These are phyloP conservation scores for Cornus florida DNA, from an alignment of 148 eudicot species.

Conservation along the genomic window DNA sequence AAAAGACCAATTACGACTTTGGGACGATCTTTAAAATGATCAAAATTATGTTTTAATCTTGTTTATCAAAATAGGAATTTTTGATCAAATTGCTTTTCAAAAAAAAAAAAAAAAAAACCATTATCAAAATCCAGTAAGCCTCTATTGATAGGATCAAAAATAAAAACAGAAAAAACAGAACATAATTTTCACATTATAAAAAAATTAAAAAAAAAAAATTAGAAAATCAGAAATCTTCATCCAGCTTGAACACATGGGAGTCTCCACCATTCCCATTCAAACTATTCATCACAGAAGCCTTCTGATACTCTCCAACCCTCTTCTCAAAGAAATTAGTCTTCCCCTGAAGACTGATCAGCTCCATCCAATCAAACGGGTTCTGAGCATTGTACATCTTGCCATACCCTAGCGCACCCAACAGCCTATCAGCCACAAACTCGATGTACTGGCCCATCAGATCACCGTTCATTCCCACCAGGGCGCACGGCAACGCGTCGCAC, in stretches of 20 bases:
- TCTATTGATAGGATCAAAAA: too few species aligned
- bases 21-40: too few species aligned
- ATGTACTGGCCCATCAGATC: constrained; percentile 26
- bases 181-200: background rate
- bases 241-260: constrained; percentile 22
- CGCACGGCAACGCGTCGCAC: constrained; percentile 30
- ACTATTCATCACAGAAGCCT: constrained; percentile 33
- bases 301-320: constrained; percentile 34
- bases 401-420: constrained; percentile 21
- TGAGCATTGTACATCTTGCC: constrained; percentile 14
- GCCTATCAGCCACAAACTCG: constrained; percentile 27
- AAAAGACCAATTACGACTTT: too few species aligned
- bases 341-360: constrained; percentile 25
- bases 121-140: too few species aligned
- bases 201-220: background rate
- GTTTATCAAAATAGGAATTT: too few species aligned
- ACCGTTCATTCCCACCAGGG: constrained; percentile 28
- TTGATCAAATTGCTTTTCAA: too few species aligned
- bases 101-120: too few species aligned
- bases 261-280: constrained; percentile 23
- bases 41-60: too few species aligned
- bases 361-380: constrained; percentile 34
- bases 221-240: constrained; percentile 16
- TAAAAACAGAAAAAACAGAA: too few species aligned
- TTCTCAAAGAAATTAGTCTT: constrained; percentile 33